Base-by-base conservation (phyloP, 331 rosid genomes). In the Quercus lobata region DNA sequence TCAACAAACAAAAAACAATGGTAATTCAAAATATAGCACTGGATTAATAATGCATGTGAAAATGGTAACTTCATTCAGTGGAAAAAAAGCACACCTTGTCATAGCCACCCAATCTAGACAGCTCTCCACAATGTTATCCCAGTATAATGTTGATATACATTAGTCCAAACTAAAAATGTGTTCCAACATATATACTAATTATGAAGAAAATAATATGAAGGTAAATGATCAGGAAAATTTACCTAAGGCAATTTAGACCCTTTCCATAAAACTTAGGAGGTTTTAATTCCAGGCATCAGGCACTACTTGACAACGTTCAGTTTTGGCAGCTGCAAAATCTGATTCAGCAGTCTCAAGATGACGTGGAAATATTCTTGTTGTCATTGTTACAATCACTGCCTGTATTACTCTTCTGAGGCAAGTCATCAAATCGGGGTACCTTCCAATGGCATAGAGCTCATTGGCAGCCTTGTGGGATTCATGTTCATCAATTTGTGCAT, bases 41-140 rank as follows among this genome's bases (percentile, higher is more conserved):
- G 41, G 17, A 65, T 44, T 30, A 65, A 65, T 60, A 19, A 65
- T 65, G 22, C 24, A 30, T 17, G 46, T 65, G 46, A 70, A 66
- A 66, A 32, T 66, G 15, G 49, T 32, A 66, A 61, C 69, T 25
- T 61, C 6, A 77, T 77, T 68, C 57, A 17, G 2, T 9, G 18
- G 16, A 56, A 30, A 21, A 81, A 69, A 71, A 1, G n/a, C 76
- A 82, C 83, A 96, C 99, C 99, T 93, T 96, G 75, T 93, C 98
- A 90, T 96, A 92, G 89, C 99, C 98, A 73, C 99, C 99, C 91
- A 96, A 86, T 87, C 92, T 87, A 3, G 83, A 96, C 99, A 14
- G 97, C 89, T 82, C 97, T 96, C 93, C 97, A 52, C 37, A 52
- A 62, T 24, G 24, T 24, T 24, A 24, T 24, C 24, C 10, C 9